phyloP scores from a whole-genome alignment of 805 yeast species.

The Candida coleopterorum region DNA sequence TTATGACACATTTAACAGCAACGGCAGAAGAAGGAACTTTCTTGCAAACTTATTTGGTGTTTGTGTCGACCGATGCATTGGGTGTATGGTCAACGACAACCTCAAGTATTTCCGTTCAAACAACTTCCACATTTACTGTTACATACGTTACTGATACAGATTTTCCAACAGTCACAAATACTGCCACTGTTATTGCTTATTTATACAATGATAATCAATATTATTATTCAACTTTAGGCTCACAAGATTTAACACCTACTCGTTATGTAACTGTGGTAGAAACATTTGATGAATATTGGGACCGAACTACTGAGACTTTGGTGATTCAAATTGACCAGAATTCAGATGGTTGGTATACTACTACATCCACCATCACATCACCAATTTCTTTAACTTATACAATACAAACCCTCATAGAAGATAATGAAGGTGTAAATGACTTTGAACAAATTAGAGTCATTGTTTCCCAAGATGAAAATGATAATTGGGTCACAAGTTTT shows the following conservation, averaged over 20 bases:
- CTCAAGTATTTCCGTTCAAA: neutral
- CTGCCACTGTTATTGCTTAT: neutral
- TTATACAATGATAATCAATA: neutral
- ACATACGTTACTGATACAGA: neutral
- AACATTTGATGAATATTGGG: neutral
- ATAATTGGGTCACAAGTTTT: too few relatives aligned
- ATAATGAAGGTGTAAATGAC: too few relatives aligned
- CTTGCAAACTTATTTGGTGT: neutral
- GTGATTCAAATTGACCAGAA: neutral
- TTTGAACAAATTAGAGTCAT: too few relatives aligned
- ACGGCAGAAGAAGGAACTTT: neutral
- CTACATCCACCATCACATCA: neutral
- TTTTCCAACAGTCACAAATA: neutral
- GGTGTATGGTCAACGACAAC: neutral
- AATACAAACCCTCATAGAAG: too few relatives aligned
- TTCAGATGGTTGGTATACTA: conserved; percentile 1
- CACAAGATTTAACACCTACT: neutral
- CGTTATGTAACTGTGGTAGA: neutral
- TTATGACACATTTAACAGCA: neutral
- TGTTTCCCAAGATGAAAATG: too few relatives aligned
- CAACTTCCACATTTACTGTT: neutral
- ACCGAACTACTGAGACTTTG: neutral
- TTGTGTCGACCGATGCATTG: neutral
- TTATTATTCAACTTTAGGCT: neutral
- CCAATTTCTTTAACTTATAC: too few relatives aligned